Conservation (phyloP, 2,329 filamentous ascomycete genomes). For the Nigrograna mackinnonii region DNA sequence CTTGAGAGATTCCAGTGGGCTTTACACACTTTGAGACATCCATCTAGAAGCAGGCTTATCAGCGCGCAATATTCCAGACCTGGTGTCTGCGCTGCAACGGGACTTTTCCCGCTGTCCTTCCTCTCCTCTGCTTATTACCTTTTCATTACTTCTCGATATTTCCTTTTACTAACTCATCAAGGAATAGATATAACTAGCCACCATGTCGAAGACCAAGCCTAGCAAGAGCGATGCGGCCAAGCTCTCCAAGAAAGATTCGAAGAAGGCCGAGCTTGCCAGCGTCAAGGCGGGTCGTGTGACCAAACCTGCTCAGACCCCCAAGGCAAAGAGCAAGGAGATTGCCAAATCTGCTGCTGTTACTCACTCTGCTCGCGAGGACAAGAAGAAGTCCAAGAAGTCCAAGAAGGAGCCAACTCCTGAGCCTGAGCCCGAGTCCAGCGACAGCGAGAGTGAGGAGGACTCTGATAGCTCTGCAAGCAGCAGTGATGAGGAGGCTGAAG, state of each 20-base stretch:
- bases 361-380: conserved; percentile 19
- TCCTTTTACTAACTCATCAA: conserved; percentile 34
- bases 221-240: conserved; percentile 24
- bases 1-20: conserved; percentile 47
- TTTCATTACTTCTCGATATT: not conserved
- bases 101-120: conserved; percentile 22
- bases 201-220: conserved; percentile 42
- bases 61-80: no score
- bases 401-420: conserved; percentile 54
- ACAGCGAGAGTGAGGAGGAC: conserved; percentile 30
- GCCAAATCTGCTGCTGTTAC: conserved; percentile 58
- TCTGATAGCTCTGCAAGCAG: conserved; percentile 21
- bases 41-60: conserved; percentile 37
- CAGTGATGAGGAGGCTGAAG: conserved; percentile 35
- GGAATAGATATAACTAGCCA: conserved; percentile 28
- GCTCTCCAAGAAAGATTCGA: conserved; percentile 59
- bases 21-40: conserved; percentile 46
- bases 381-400: conserved; percentile 55
- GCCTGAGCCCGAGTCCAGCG: conserved; percentile 44
- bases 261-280: conserved; percentile 58
- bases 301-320: conserved; percentile 68
- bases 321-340: conserved; percentile 68
- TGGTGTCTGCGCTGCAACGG: conserved; percentile 22
- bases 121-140: conserved; percentile 6
- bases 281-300: conserved; percentile 70